These are phyloP conservation scores for Hyparrhenia diplandra DNA, from an alignment of 176 grass and related monocot species.

Conservation along the genomic window DNA sequence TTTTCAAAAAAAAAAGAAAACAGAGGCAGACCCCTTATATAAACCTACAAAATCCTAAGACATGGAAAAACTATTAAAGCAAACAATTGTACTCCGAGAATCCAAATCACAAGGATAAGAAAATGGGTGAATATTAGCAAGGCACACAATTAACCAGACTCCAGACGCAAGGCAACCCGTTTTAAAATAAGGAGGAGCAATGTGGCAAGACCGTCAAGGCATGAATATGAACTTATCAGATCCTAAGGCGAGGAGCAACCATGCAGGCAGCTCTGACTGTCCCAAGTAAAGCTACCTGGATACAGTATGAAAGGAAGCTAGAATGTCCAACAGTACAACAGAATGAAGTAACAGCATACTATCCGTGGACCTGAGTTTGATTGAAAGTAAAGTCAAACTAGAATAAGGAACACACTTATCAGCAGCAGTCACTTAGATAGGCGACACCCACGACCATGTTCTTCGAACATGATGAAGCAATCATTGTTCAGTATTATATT, in stretches of 20 bases:
- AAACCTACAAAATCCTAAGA: constrained; percentile 17
- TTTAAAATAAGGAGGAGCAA: neutral
- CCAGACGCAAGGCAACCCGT: neutral
- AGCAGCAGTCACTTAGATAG: neutral
- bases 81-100: neutral
- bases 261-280: constrained; percentile 10
- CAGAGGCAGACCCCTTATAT: neutral
- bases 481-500: constrained; percentile 26
- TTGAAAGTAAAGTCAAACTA: neutral
- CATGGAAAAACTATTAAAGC: neutral
- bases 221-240: constrained; percentile 9
- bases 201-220: neutral
- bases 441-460: neutral
- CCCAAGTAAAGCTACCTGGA: neutral
- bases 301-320: neutral
- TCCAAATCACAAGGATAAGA: neutral
- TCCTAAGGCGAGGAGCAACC: neutral
- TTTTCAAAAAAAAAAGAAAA: neutral
- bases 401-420: neutral
- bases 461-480: constrained; percentile 7
- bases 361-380: neutral
- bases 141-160: neutral
- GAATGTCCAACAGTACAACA: neutral
- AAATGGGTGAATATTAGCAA: constrained; percentile 13
- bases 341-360: neutral